phyloP scores from a whole-genome alignment of 208 protist species.

The Leishmania gerbilli region DNA sequence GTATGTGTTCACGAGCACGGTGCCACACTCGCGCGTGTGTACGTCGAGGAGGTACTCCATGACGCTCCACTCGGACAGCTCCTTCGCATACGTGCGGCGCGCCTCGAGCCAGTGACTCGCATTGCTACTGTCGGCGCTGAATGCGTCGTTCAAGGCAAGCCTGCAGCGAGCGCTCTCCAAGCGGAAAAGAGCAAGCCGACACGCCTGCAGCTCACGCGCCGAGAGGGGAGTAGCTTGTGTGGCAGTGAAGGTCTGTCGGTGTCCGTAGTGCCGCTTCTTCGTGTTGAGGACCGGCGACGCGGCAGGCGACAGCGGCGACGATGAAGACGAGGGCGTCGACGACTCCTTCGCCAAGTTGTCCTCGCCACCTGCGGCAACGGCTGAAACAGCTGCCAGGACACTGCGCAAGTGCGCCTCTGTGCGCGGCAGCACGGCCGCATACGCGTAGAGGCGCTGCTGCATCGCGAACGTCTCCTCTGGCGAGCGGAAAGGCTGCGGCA shows the following conservation, averaged over 20 bases:
- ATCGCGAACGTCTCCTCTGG: slow-evolving; percentile 13
- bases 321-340: not conserved
- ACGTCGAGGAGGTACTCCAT: slow-evolving; percentile 79
- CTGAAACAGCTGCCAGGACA: slow-evolving; percentile 1
- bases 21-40: slow-evolving; percentile 48
- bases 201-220: slow-evolving; percentile 11
- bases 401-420: slow-evolving; percentile 39
- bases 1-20: slow-evolving; percentile 70
- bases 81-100: slow-evolving; percentile 55
- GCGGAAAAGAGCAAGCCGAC: slow-evolving; percentile 45
- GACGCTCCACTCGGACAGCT: slow-evolving; percentile 86
- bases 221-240: slow-evolving; percentile 7
- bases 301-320: not conserved
- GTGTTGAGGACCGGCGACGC: not conserved
- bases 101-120: slow-evolving; percentile 60
- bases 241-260: not conserved
- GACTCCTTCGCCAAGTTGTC: not conserved
- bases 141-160: slow-evolving; percentile 44
- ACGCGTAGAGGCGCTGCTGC: slow-evolving; percentile 36
- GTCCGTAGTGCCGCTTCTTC: not conserved
- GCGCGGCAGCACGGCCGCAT: slow-evolving; percentile 42
- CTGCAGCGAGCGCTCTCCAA: slow-evolving; percentile 49
- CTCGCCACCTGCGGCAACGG: not conserved
- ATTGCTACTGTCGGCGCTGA: slow-evolving; percentile 49
- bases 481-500: not conserved